Percentiles rank a stretch among this genome's conserved stretches.
phyloP scores from a whole-genome alignment of 768 basidiomycete species.

The Termitomyces sp. region DNA sequence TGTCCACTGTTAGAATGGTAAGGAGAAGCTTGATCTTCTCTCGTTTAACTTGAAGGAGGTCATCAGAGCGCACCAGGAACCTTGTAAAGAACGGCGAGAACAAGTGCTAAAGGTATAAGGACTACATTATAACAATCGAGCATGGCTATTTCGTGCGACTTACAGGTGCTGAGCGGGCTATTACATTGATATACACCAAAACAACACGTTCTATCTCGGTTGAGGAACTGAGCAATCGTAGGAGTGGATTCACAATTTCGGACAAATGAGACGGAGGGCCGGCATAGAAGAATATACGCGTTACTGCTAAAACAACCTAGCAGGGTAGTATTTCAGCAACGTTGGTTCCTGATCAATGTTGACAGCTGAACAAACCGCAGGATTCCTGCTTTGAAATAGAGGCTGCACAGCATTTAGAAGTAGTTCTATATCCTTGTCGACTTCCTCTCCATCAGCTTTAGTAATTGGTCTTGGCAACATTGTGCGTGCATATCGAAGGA shows the following conservation, averaged over 20 bases:
- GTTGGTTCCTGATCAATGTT: neutral
- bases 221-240: constrained; percentile 64
- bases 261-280: constrained; percentile 49
- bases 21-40: constrained; percentile 73
- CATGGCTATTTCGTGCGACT: constrained; percentile 19
- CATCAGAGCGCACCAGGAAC: constrained; percentile 67
- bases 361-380: constrained; percentile 55
- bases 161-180: constrained; percentile 66
- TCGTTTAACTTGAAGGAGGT: constrained; percentile 60
- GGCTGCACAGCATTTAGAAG: constrained; percentile 69
- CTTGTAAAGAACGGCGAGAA: constrained; percentile 57
- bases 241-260: constrained; percentile 64
- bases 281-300: constrained; percentile 70
- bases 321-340: neutral
- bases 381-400: constrained; percentile 80
- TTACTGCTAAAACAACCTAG: constrained; percentile 77
- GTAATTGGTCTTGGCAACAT: constrained; percentile 69
- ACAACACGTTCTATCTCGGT: constrained; percentile 74
- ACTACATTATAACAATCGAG: neutral
- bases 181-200: constrained; percentile 60
- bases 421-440: constrained; percentile 76
- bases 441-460: constrained; percentile 39
- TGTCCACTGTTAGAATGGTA: constrained; percentile 59
- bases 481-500: constrained; percentile 75
- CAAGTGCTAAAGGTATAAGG: constrained; percentile 39